These are phyloP conservation scores for Calonectria hawksworthii DNA, from an alignment of 2,329 filamentous ascomycete species.

Conservation along the genomic window DNA sequence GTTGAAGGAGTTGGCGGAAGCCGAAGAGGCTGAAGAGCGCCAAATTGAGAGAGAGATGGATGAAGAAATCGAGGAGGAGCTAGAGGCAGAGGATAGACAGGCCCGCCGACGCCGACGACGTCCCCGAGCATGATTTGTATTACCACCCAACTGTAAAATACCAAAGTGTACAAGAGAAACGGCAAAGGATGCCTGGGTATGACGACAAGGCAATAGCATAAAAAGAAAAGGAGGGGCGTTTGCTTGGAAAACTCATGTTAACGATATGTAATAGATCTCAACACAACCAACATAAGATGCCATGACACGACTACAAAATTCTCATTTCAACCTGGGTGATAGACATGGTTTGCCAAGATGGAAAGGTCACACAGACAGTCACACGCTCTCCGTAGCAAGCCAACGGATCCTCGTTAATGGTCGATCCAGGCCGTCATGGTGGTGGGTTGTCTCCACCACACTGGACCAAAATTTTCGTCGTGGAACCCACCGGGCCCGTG, in stretches of 20 bases:
- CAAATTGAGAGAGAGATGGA: conserved; percentile 50
- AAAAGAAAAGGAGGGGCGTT: conserved; percentile 27
- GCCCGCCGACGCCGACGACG: conserved; percentile 21
- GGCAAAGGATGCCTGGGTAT: conserved; percentile 13
- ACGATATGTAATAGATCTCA: conserved; percentile 40
- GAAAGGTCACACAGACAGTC: too few relatives aligned
- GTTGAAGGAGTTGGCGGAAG: conserved; percentile 56
- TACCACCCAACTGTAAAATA: conserved; percentile 32
- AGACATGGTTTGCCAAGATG: background rate
- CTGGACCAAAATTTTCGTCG: background rate
- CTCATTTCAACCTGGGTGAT: background rate
- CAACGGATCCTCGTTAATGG: background rate
- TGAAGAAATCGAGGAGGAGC: conserved; percentile 47
- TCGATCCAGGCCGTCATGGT: background rate
- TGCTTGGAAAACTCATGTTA: conserved; percentile 11
- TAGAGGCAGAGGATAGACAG: conserved; percentile 35
- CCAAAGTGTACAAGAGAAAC: conserved; percentile 35
- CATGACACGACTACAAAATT: background rate
- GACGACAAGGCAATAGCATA: conserved; percentile 7
- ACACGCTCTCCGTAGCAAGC: background rate
- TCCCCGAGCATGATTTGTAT: conserved; percentile 26
- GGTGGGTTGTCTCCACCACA: conserved; percentile 14
- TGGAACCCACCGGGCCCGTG: background rate
- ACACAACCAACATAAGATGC: background rate
- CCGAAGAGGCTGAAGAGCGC: conserved; percentile 50